Conservation (phyloP, 129 eudicot genomes). For the Flaveria bidentis region DNA sequence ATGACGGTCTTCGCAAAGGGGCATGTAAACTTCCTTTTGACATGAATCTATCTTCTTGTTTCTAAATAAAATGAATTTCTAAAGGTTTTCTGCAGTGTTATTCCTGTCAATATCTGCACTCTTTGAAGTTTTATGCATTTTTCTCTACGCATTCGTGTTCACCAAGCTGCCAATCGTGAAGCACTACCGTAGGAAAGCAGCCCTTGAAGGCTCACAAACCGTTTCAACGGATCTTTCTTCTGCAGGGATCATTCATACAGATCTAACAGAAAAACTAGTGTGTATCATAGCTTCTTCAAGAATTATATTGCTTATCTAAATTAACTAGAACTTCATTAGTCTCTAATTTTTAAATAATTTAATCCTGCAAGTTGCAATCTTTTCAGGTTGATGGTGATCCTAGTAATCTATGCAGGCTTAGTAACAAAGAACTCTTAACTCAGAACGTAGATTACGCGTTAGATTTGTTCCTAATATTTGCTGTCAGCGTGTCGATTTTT, state of each 20-base stretch:
- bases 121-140: conserved; percentile 60
- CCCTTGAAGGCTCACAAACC: conserved; percentile 72
- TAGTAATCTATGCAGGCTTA: conserved; percentile 36
- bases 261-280: conserved; percentile 29
- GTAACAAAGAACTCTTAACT: conserved; percentile 50
- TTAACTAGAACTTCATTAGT: no score
- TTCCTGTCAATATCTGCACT: conserved; percentile 61
- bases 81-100: conserved; percentile 51
- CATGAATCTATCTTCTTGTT: not conserved
- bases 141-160: conserved; percentile 59
- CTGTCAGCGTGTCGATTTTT: conserved; percentile 64
- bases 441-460: conserved; percentile 61
- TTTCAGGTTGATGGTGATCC: conserved; percentile 43
- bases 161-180: conserved; percentile 64
- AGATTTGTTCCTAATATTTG: conserved; percentile 56
- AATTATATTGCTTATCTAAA: no score
- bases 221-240: conserved; percentile 74
- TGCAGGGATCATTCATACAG: conserved; percentile 51
- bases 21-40: conserved; percentile 34
- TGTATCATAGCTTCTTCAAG: not conserved
- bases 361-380: not conserved
- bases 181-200: conserved; percentile 65
- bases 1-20: conserved; percentile 70
- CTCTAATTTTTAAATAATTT: not conserved
- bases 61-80: not conserved